These are phyloP conservation scores for Emergomyces orientalis DNA, from an alignment of 2,329 filamentous ascomycete genomes.

Conservation along the genomic window DNA sequence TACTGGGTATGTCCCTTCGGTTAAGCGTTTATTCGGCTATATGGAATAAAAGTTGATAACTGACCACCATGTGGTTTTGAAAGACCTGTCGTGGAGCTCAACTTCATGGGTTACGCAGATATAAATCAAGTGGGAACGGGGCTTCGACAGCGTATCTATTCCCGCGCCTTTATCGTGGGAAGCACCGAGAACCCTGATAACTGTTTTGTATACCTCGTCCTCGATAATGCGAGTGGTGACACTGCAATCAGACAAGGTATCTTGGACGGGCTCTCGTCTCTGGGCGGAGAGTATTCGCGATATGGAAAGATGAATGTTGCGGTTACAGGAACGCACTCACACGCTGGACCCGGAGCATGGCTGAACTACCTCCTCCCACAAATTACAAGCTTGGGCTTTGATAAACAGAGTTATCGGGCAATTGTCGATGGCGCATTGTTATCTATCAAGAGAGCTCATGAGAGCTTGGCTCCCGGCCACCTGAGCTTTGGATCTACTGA, in stretches of 20 bases:
- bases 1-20: constrained; percentile 46
- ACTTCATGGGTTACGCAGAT: constrained; percentile 86
- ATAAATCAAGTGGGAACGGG: constrained; percentile 73
- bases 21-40: constrained; percentile 9
- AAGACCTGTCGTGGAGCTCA: constrained; percentile 78
- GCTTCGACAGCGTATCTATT: constrained; percentile 77
- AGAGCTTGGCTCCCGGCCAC: constrained; percentile 58
- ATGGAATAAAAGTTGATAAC: not conserved
- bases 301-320: constrained; percentile 78
- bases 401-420: constrained; percentile 76
- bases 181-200: constrained; percentile 56
- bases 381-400: constrained; percentile 77
- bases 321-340: constrained; percentile 85
- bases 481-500: constrained; percentile 61
- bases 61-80: not conserved
- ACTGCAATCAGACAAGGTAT: constrained; percentile 84
- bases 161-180: constrained; percentile 79
- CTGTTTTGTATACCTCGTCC: constrained; percentile 75
- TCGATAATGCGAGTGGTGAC: constrained; percentile 81
- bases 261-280: constrained; percentile 57
- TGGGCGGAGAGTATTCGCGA: constrained; percentile 63
- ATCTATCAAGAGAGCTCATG: constrained; percentile 74
- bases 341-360: constrained; percentile 86
- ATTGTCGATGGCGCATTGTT: constrained; percentile 78
- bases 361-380: constrained; percentile 90